Percentiles rank a stretch among this genome's conserved stretches.
Conservation (phyloP, 257 asterid genomes). For the Nicotiana sylvestris region DNA sequence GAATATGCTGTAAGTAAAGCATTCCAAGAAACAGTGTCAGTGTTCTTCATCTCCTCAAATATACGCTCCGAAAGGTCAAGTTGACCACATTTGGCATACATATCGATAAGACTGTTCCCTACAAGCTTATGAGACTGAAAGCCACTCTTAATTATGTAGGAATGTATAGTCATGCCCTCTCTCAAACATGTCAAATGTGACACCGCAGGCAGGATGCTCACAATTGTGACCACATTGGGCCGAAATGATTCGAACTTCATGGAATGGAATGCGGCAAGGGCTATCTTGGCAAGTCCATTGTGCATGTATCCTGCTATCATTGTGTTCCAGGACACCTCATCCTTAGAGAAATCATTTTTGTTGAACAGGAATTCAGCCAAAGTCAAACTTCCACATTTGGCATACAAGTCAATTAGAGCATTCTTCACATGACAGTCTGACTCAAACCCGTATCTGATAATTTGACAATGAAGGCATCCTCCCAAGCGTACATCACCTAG, state of each 20-base stretch:
- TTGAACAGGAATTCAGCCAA: slow-evolving; percentile 30
- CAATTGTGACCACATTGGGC: slow-evolving; percentile 14
- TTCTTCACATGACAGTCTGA: slow-evolving; percentile 32
- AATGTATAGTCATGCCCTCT: slow-evolving; percentile 6
- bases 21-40: slow-evolving; percentile 26
- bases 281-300: slow-evolving; percentile 27
- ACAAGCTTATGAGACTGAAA: slow-evolving; percentile 13
- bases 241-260: neutral
- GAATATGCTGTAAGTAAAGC: slow-evolving; percentile 28
- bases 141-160: slow-evolving; percentile 14
- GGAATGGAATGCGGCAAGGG: slow-evolving; percentile 16
- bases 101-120: slow-evolving; percentile 18
- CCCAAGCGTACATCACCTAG: slow-evolving; percentile 27
- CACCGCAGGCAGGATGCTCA: slow-evolving; percentile 12
- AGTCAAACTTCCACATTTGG: slow-evolving; percentile 32
- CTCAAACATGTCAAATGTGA: slow-evolving; percentile 3
- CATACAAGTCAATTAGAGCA: slow-evolving; percentile 37
- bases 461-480: slow-evolving; percentile 25
- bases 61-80: slow-evolving; percentile 9
- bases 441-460: slow-evolving; percentile 29
- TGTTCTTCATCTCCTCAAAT: slow-evolving; percentile 17
- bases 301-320: slow-evolving; percentile 38
- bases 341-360: slow-evolving; percentile 21
- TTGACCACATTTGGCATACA: slow-evolving; percentile 29
- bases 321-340: slow-evolving; percentile 38